Evolutionary conservation across 371 early-diverging fungal species (phyloP).

Genomic region (Mucor indicus): DNA sequence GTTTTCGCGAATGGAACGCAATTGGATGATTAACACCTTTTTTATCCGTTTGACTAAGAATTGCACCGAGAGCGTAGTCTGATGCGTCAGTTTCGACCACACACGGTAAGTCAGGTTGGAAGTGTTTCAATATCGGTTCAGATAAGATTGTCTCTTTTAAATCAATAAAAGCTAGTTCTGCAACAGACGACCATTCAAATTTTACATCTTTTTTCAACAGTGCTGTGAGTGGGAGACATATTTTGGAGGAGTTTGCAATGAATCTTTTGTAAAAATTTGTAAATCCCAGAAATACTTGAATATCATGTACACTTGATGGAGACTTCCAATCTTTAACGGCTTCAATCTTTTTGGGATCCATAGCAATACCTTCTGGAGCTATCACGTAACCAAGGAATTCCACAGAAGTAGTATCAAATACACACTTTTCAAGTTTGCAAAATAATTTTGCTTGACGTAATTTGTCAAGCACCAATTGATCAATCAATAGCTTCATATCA

Average conservation of each 20-base stretch:
- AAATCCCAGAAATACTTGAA: slow-evolving; percentile 50
- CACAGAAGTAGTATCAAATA: slow-evolving; percentile 27
- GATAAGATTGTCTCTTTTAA: slow-evolving; percentile 33
- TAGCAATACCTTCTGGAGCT: slow-evolving; percentile 13
- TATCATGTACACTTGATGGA: slow-evolving; percentile 26
- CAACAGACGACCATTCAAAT: slow-evolving; percentile 30
- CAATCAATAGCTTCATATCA: too few relatives aligned
- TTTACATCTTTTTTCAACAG: slow-evolving; percentile 25
- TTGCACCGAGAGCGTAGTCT: slow-evolving; percentile 40
- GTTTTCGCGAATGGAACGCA: slow-evolving; percentile 35
- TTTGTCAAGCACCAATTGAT: too few relatives aligned
- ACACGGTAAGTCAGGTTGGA: slow-evolving; percentile 26
- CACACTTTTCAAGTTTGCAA: slow-evolving; percentile 38
- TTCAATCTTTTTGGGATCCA: slow-evolving; percentile 30
- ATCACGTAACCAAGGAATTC: slow-evolving; percentile 47
- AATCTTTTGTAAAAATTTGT: slow-evolving; percentile 51
- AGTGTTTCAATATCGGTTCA: slow-evolving; percentile 21
- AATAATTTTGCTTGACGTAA: slow-evolving; percentile 31
- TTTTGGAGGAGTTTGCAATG: slow-evolving; percentile 39
- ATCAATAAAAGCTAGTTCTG: slow-evolving; percentile 29
- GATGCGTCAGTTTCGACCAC: slow-evolving; percentile 52
- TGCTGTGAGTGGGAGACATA: too few relatives aligned
- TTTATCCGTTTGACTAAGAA: slow-evolving; percentile 32
- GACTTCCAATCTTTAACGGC: slow-evolving; percentile 32
- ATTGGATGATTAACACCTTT: slow-evolving; percentile 30